These are phyloP conservation scores for Cucumis melo DNA, from an alignment of 306 rosid genomes.

Conservation along the genomic window DNA sequence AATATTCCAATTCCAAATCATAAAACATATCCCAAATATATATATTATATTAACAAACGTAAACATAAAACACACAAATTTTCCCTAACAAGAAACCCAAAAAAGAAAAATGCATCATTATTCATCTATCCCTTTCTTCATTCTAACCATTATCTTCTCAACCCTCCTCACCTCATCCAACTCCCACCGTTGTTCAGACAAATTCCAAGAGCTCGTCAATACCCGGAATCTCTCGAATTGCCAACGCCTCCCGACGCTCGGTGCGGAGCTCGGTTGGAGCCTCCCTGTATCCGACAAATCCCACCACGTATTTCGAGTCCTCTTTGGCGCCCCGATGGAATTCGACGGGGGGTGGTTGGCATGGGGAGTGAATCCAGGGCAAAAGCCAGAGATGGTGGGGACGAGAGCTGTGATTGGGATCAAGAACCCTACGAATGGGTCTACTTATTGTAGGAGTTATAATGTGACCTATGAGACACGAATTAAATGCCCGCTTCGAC, in stretches of 20 bases:
- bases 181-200: background rate
- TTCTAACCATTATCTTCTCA: conserved; percentile 13
- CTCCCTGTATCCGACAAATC: background rate
- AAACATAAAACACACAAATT: too few species aligned
- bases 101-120: background rate
- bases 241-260: conserved; percentile 38
- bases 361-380: conserved; percentile 69
- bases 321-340: conserved; percentile 19
- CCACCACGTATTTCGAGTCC: conserved; percentile 9
- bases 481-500: conserved; percentile 32
- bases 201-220: background rate
- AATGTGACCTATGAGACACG: conserved; percentile 28
- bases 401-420: conserved; percentile 60
- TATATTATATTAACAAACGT: too few species aligned
- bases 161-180: background rate
- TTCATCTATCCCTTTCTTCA: background rate
- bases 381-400: conserved; percentile 48
- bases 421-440: background rate
- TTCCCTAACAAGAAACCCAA: background rate
- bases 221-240: conserved; percentile 14
- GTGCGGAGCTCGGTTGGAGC: conserved; percentile 56
- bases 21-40: background rate
- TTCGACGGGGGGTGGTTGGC: conserved; percentile 35
- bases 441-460: conserved; percentile 7
- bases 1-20: background rate